Evolutionary conservation across 495 filamentous ascomycete genomes (phyloP), one percentile per base, ranked within the genome.

Genomic region (Thozetella sp.): DNA sequence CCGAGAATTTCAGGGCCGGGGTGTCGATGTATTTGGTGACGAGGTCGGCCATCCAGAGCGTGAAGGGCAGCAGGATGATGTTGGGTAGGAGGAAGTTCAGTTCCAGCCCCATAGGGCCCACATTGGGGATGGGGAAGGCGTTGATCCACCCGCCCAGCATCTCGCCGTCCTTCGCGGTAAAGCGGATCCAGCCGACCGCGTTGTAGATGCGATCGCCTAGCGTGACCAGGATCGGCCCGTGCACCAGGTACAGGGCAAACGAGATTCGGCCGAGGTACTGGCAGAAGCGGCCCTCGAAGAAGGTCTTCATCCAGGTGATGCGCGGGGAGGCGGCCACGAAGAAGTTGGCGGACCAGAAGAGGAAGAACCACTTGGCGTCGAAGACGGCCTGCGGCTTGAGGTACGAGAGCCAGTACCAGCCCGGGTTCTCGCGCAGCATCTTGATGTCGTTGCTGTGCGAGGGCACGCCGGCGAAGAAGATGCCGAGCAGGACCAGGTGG

Each of bases 211-310:
- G 65, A 52, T 76, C 72, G 22, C 76, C 77, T 2, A 80, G 59
- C 0, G 67, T 74, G 59, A 59, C 77, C 4, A 86, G 66, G 25
- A 90, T 78, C 2, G 84, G 83, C 3, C 84, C 85, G 60, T 90
- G 87, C 17, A 89, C 81, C 45, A 90, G 78, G 56, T 90, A 90
- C 19, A 90, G 81, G 12, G 83, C 77, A 63, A 79, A 90, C 0
- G 85, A 88, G 48, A 90, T 78, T 57, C 83, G 81, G 27, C 86
- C 87, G 10, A 90, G 76, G 60, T 87, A 88, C 67, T 88, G 87
- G 52, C 85, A 86, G 51, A 88, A 70, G 2, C 74, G 72, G 53
- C 81, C 80, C 57, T 80, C 83, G 70, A 89, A 88, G 34, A 86
- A 75, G 57, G 75, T 74, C 60, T 84, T 81, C 15, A 80, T 63